Evolutionary conservation across 148 eudicot genomes (phyloP).

Genomic region (Rhododendron mucronatum): DNA sequence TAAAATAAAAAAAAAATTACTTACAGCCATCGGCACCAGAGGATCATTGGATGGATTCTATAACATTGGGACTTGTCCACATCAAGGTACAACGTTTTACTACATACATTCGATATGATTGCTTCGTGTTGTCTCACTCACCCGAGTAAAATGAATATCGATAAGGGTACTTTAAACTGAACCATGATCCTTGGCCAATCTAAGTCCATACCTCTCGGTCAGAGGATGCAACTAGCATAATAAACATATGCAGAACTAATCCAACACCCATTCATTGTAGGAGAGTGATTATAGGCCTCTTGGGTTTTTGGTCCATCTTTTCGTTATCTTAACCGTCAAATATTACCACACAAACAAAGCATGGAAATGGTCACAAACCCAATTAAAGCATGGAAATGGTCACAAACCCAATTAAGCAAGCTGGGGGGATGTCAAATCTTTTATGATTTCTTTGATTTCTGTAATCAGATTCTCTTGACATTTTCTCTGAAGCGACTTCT

Average conservation of each 20-base stretch:
- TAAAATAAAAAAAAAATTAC: too few relatives aligned
- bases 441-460: slow-evolving; percentile 41
- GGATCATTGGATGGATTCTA: too few relatives aligned
- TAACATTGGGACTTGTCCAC: too few relatives aligned
- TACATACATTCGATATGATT: too few relatives aligned
- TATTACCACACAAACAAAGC: slow-evolving; percentile 53
- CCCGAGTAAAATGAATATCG: slow-evolving; percentile 23
- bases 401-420: slow-evolving; percentile 38
- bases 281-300: slow-evolving; percentile 50
- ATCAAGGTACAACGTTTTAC: too few relatives aligned
- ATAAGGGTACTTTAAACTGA: slow-evolving; percentile 30
- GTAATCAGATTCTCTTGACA: slow-evolving; percentile 31
- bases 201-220: slow-evolving; percentile 42
- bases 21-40: too few relatives aligned
- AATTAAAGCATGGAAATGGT: too few relatives aligned
- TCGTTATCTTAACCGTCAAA: slow-evolving; percentile 44
- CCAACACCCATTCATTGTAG: slow-evolving; percentile 80
- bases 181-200: slow-evolving; percentile 42
- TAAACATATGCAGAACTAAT: slow-evolving; percentile 39
- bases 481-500: too few relatives aligned
- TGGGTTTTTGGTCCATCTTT: slow-evolving; percentile 50
- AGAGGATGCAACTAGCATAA: slow-evolving; percentile 45
- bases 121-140: too few relatives aligned
- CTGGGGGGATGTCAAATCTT: slow-evolving; percentile 57
- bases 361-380: slow-evolving; percentile 55